Percentiles rank a stretch among this genome's conserved stretches.
Conservation (phyloP, 257 asterid genomes). For the Solanum arcanum region DNA sequence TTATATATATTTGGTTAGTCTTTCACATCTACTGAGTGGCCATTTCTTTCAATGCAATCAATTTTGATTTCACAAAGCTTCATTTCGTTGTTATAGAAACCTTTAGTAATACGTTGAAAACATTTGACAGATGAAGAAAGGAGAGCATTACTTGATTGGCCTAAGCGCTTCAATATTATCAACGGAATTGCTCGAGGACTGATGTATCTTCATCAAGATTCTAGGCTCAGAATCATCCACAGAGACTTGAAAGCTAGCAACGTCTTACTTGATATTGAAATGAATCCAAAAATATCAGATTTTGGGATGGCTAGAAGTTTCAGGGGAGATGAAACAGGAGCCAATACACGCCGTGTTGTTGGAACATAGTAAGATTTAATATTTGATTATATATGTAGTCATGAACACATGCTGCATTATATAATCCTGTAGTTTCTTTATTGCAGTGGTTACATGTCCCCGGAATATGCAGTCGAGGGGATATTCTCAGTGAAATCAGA, state of each 20-base stretch:
- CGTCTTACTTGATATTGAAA: constrained; percentile 26
- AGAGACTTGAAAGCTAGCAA: constrained; percentile 50
- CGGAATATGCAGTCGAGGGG: constrained; percentile 17
- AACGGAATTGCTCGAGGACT: constrained; percentile 42
- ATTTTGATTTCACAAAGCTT: background rate
- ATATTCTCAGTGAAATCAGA: constrained; percentile 21
- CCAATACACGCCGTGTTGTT: constrained; percentile 28
- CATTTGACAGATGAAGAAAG: constrained; percentile 11
- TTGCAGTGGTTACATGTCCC: constrained; percentile 3
- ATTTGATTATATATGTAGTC: background rate
- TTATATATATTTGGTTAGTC: constrained; percentile 12
- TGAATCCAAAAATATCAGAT: constrained; percentile 51
- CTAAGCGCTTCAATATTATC: constrained; percentile 26
- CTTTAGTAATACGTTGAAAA: background rate
- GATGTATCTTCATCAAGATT: constrained; percentile 49
- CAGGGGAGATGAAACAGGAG: constrained; percentile 31
- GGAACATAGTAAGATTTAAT: constrained; percentile 37
- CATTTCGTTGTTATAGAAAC: background rate
- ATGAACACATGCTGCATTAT: background rate
- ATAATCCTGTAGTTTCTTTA: background rate
- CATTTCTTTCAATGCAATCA: background rate
- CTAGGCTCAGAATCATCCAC: constrained; percentile 28
- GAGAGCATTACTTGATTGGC: constrained; percentile 27
- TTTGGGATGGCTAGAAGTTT: constrained; percentile 39
- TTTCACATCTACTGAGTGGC: background rate